These are phyloP conservation scores for Ascobolus immersus DNA, from an alignment of 495 filamentous ascomycete species.

Conservation along the genomic window DNA sequence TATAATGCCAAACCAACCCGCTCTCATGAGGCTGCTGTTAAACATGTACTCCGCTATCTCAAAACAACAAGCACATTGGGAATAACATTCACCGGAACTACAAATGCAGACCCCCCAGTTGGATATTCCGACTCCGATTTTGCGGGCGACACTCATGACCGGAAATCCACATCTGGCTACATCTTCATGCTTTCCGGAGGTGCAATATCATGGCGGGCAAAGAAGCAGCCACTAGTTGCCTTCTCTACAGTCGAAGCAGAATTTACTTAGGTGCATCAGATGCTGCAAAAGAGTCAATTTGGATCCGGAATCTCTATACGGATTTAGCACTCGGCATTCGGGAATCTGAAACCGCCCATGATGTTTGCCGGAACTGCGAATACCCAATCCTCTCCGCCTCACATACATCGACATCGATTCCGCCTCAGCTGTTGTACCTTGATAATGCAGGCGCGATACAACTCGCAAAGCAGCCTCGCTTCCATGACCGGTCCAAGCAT, in stretches of 20 bases:
- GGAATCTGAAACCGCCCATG: no score
- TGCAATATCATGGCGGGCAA: slow-evolving; percentile 6
- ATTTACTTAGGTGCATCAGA: slow-evolving; percentile 5
- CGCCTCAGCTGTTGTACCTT: neutral
- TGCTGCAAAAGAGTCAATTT: slow-evolving; percentile 3
- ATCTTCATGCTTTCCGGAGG: slow-evolving; percentile 5
- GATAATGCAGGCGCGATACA: slow-evolving; percentile 8
- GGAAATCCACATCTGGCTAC: slow-evolving; percentile 7
- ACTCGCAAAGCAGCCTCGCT: slow-evolving; percentile 5
- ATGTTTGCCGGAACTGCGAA: no score
- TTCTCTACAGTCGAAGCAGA: slow-evolving; percentile 4
- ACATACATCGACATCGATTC: no score
- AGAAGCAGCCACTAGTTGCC: slow-evolving; percentile 6
- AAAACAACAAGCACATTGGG: neutral
- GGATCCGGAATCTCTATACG: slow-evolving; percentile 1
- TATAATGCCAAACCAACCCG: neutral
- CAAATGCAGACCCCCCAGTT: neutral
- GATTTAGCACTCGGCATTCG: slow-evolving; percentile 1
- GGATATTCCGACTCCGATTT: slow-evolving; percentile 5
- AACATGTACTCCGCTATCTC: slow-evolving; percentile 9
- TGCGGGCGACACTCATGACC: slow-evolving; percentile 2
- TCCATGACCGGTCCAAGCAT: slow-evolving; percentile 10
- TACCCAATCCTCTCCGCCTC: no score
- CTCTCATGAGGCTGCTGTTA: slow-evolving; percentile 3
- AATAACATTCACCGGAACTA: neutral